phyloP scores from a whole-genome alignment of 2,329 filamentous ascomycete species.

The Xylaria multiplex region DNA sequence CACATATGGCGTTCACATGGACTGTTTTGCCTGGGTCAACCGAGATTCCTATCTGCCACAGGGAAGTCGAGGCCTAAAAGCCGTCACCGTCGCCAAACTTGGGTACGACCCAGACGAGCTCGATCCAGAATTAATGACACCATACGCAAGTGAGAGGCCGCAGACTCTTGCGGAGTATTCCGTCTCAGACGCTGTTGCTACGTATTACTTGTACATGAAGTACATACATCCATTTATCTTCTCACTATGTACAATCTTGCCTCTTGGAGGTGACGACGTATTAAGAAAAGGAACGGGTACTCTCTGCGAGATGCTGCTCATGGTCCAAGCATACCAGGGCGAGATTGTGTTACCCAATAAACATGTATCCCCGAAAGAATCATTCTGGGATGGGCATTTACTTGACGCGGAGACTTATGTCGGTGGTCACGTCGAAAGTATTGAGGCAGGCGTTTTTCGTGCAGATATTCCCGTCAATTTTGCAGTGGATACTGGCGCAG shows the following conservation, averaged over 20 bases:
- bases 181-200: slow-evolving; percentile 97
- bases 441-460: slow-evolving; percentile 96
- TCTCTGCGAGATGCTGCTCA: slow-evolving; percentile 98
- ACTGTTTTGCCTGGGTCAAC: slow-evolving; percentile 99
- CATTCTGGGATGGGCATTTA: slow-evolving; percentile 96
- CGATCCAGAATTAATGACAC: slow-evolving; percentile 97
- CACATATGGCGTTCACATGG: slow-evolving; percentile 97
- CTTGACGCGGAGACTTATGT: slow-evolving; percentile 98
- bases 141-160: slow-evolving; percentile 86
- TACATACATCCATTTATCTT: slow-evolving; percentile 99
- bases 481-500: slow-evolving; percentile 83
- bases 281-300: slow-evolving; percentile 96
- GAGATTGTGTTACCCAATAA: slow-evolving; percentile 96
- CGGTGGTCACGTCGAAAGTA: slow-evolving; percentile 98
- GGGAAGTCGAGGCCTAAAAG: slow-evolving; percentile 95
- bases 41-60: slow-evolving; percentile 98
- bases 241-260: slow-evolving; percentile 95
- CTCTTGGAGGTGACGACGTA: slow-evolving; percentile 90
- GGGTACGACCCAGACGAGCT: slow-evolving; percentile 98
- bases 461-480: slow-evolving; percentile 97
- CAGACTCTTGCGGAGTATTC: slow-evolving; percentile 98
- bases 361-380: slow-evolving; percentile 87
- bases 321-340: slow-evolving; percentile 96
- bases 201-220: slow-evolving; percentile 99
- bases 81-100: slow-evolving; percentile 96